Evolutionary conservation across 257 asterid genomes (phyloP).

Genomic region (Solanum boliviense): DNA sequence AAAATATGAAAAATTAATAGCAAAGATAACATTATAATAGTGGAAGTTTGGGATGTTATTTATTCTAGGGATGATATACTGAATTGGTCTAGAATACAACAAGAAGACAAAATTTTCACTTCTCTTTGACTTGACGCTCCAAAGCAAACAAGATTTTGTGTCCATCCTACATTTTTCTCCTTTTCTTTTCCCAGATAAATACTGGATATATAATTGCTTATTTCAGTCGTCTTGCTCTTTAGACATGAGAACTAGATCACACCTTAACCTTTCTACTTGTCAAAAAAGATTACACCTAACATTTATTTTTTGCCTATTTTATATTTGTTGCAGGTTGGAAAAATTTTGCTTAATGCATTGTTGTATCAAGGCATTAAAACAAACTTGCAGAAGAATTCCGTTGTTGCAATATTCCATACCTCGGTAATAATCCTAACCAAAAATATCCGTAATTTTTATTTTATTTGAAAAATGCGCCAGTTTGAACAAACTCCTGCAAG

Average conservation of each 20-base stretch:
- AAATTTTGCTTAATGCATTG: constrained; percentile 68
- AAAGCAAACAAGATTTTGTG: background rate
- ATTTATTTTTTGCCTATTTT: background rate
- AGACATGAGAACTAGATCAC: background rate
- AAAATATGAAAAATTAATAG: background rate
- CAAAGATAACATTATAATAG: background rate
- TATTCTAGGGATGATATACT: background rate
- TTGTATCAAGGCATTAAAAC: constrained; percentile 86
- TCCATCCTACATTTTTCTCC: background rate
- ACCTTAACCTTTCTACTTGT: background rate
- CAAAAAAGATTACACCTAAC: background rate
- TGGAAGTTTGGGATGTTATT: background rate
- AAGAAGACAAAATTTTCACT: background rate
- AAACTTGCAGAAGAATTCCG: constrained; percentile 58
- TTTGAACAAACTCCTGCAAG: background rate
- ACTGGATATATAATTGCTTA: background rate
- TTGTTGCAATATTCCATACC: constrained; percentile 77
- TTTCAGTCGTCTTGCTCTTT: background rate
- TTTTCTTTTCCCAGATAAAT: background rate
- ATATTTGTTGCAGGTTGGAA: constrained; percentile 60
- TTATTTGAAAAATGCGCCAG: background rate
- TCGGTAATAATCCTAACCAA: constrained; percentile 14
- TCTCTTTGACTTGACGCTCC: background rate
- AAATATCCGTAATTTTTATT: background rate
- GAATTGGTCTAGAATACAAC: background rate